Evolutionary conservation across 179 eudicot species (phyloP), one percentile per base, ranked within the genome.

Genomic region (Actinidia arguta): DNA sequence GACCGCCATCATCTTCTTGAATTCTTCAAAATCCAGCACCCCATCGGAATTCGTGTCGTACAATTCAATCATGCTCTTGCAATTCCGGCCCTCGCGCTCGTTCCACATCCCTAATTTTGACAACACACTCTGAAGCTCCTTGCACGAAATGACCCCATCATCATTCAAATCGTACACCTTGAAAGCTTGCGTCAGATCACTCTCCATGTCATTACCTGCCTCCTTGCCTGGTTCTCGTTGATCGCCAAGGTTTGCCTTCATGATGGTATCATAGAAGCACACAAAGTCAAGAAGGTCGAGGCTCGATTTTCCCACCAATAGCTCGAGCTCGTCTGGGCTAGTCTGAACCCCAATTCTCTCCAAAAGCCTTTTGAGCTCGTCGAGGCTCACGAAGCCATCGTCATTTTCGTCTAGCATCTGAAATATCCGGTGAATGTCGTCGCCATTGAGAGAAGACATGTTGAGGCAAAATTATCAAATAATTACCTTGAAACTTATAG

Each of bases 11-110:
- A 94, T 94, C 14, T 48, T 82, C 91, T 92, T 93, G 56, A 94
- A 93, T 90, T 94, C 98, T 5, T 90, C 87, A 77, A 94, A 94
- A 83, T 94, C 97, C 5, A 94, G 88, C 67, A 87, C 73, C 63
- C 98, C 98, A 69, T 93, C 97, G 1, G 86, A 82, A 80, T 93
- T 92, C 20, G 67, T 82, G 84, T 94, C 97, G 77, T 85, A 93
- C 27, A 80, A 83, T 1, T 62, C 22, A 66, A 94, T 92, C 85
- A 93, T 91, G 75, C 81, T 84, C 73, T 75, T 82, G 74, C 90
- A 84, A 87, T 94, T 95, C 67, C 78, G 46, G n/a, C 87, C 88
- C 39, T 82, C 73, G 17, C 83, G 50, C 58, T 88, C 85, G 10
- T 88, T 89, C 92, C 90, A 89, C 80, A 92, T 75, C 39, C 98